Conservation (phyloP, 2,329 filamentous ascomycete genomes). For the Dothistroma septosporum region DNA sequence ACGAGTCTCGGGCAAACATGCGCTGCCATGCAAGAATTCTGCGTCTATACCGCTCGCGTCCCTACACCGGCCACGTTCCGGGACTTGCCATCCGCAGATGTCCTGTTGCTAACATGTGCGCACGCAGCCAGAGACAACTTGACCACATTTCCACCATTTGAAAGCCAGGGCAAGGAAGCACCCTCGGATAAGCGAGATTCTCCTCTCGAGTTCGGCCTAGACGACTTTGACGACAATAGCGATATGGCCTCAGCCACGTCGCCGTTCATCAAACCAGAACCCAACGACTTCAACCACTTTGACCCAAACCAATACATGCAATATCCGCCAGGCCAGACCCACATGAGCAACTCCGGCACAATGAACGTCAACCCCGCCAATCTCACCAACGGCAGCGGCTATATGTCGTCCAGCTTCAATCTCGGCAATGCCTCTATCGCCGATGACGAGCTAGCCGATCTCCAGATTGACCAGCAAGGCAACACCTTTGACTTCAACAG, state of each 20-base stretch:
- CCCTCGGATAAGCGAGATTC: constrained; percentile 33
- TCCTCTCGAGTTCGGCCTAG: constrained; percentile 33
- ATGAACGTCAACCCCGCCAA: constrained; percentile 77
- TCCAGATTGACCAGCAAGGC: constrained; percentile 43
- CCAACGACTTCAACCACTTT: constrained; percentile 59
- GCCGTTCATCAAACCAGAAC: constrained; percentile 63
- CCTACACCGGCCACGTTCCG: constrained; percentile 3
- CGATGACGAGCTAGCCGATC: constrained; percentile 83
- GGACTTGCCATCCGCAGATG: constrained; percentile 1
- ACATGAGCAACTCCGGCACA: constrained; percentile 41
- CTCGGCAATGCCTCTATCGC: constrained; percentile 73
- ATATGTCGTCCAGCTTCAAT: constrained; percentile 62
- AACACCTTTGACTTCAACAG: constrained; percentile 40
- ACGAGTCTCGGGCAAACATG: constrained; percentile 10
- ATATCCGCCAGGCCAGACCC: constrained; percentile 24
- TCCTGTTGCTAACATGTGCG: constrained; percentile 16
- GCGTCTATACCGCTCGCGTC: constrained; percentile 3
- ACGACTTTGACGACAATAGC: constrained; percentile 27
- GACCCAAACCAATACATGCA: constrained; percentile 40
- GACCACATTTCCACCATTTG: constrained; percentile 35
- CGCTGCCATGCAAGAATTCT: not conserved
- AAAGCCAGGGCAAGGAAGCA: constrained; percentile 25
- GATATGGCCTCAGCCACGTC: constrained; percentile 54
- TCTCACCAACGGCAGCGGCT: constrained; percentile 59
- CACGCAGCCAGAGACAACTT: constrained; percentile 24